Evolutionary conservation across 148 eudicot species (phyloP).

Genomic region (Rhododendron molle): DNA sequence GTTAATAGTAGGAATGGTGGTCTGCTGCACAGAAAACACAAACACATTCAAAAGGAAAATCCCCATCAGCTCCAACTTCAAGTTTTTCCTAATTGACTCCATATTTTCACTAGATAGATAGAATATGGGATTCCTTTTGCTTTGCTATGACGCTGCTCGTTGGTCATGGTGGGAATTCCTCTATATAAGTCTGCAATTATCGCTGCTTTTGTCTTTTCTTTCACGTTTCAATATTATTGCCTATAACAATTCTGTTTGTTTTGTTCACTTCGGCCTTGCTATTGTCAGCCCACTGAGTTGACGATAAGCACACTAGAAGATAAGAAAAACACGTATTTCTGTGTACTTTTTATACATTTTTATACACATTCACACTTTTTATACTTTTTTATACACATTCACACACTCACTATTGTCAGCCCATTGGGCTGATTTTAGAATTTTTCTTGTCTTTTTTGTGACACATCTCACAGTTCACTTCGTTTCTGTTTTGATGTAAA

Average conservation of each 20-base stretch:
- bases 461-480: background rate
- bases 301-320: too few relatives aligned
- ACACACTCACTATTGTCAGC: too few relatives aligned
- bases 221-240: background rate
- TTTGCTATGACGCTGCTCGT: background rate
- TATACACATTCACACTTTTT: too few relatives aligned
- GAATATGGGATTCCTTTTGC: background rate
- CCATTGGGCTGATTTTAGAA: too few relatives aligned
- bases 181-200: background rate
- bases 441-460: too few relatives aligned
- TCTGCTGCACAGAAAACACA: background rate
- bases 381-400: too few relatives aligned
- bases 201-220: background rate
- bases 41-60: background rate
- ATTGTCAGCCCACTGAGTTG: too few relatives aligned
- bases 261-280: too few relatives aligned
- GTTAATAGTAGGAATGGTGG: background rate
- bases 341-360: too few relatives aligned
- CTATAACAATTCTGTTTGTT: too few relatives aligned
- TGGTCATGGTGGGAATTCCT: background rate
- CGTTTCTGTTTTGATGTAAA: too few relatives aligned
- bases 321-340: too few relatives aligned
- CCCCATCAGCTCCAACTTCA: background rate
- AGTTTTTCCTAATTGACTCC: background rate
- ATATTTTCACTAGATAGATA: background rate